Evolutionary conservation across 352 stramenopile species (phyloP).

Genomic region (Elongisporangium anandrum): DNA sequence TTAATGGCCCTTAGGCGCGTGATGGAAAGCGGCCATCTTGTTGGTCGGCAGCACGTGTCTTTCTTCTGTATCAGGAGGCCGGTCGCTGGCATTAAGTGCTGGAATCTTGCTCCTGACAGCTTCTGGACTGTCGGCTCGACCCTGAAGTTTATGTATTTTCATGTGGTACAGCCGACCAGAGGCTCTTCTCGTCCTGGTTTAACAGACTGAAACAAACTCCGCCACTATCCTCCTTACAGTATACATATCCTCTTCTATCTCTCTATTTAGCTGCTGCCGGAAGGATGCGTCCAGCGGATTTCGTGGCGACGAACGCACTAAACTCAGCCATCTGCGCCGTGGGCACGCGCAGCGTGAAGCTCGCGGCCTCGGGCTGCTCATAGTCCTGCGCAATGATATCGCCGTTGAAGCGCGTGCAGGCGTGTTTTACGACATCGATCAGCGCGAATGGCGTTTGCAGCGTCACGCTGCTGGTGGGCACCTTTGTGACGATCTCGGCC

Average conservation of each 20-base stretch:
- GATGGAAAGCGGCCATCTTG: not conserved
- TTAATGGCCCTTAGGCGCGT: not conserved
- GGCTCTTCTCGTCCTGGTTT: not conserved
- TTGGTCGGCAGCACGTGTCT: not conserved
- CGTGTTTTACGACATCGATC: conserved; percentile 43
- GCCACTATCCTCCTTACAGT: not conserved
- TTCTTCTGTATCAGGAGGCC: not conserved
- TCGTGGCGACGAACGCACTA: conserved; percentile 29
- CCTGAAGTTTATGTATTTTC: not conserved
- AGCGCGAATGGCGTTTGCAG: conserved; percentile 28
- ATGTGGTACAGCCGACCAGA: not conserved
- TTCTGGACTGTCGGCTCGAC: not conserved
- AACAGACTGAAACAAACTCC: too few species aligned
- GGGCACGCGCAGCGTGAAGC: conserved; percentile 44
- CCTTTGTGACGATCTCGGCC: conserved; percentile 45
- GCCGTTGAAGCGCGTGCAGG: conserved; percentile 30
- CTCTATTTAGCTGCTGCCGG: not conserved
- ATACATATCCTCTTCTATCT: not conserved
- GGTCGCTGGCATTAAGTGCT: not conserved
- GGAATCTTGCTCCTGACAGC: not conserved
- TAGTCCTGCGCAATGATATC: conserved; percentile 41
- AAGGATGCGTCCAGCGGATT: conserved; percentile 38
- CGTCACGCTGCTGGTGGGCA: conserved; percentile 32
- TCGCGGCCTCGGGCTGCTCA: conserved; percentile 18
- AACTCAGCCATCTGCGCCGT: conserved; percentile 22